Evolutionary conservation across 2,329 filamentous ascomycete species (phyloP).

Genomic region (Botrytis pseudocinerea): DNA sequence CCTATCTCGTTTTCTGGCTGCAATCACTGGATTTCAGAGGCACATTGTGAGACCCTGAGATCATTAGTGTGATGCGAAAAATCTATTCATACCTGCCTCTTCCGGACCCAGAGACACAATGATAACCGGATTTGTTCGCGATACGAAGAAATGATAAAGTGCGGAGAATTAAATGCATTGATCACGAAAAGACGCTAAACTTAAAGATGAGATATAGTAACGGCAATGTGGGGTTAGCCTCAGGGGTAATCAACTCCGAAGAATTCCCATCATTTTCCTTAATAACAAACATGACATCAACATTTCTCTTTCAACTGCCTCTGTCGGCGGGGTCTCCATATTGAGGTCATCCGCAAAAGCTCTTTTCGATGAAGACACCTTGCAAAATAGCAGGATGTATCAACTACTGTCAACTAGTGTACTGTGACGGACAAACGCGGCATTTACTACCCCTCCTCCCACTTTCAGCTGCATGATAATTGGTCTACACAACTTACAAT

Average conservation of each 20-base stretch:
- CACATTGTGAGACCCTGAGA: background rate
- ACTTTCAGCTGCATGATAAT: background rate
- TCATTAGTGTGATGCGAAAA: background rate
- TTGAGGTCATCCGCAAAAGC: background rate
- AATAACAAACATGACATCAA: background rate
- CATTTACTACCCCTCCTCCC: conserved; percentile 6
- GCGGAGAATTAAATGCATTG: background rate
- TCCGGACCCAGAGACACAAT: background rate
- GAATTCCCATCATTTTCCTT: background rate
- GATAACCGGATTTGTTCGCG: background rate
- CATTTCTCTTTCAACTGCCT: background rate
- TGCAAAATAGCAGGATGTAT: background rate
- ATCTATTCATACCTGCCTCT: background rate
- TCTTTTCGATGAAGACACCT: background rate
- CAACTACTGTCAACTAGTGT: background rate
- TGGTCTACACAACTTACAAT: background rate
- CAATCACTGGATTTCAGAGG: background rate
- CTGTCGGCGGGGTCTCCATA: background rate
- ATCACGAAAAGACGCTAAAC: background rate
- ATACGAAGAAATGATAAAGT: background rate
- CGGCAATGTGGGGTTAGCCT: background rate
- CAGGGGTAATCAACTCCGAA: background rate
- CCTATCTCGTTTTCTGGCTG: background rate
- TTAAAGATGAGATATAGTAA: background rate
- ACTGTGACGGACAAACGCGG: background rate